Conservation (phyloP, 129 eudicot species). For the Arctium lappa region DNA sequence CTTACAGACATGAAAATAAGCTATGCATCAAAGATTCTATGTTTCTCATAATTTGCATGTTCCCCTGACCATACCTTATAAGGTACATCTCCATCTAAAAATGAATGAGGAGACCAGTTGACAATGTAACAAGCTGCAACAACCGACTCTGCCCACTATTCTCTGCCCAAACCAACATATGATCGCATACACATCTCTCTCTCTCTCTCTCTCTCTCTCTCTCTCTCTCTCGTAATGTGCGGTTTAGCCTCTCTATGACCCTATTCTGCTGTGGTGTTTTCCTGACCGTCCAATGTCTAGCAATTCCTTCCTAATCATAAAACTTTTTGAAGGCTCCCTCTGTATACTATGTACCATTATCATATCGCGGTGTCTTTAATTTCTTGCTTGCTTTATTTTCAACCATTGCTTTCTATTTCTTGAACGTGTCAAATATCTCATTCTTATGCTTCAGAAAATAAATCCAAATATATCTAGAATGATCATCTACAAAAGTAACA, state of each 20-base stretch:
- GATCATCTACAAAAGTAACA: too few species aligned
- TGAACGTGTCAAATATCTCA: too few species aligned
- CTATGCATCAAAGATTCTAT: slow-evolving; percentile 1
- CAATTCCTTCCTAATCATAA: too few species aligned
- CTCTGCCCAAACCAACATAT: slow-evolving; percentile 1
- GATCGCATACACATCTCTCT: not conserved
- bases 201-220: not conserved
- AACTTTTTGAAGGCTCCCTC: too few species aligned
- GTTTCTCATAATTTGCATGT: not conserved
- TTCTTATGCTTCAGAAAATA: too few species aligned
- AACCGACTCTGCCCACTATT: not conserved
- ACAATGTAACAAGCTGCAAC: slow-evolving; percentile 3
- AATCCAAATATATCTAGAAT: too few species aligned
- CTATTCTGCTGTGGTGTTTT: not conserved
- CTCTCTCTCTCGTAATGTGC: not conserved
- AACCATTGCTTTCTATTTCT: too few species aligned
- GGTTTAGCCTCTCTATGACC: not conserved
- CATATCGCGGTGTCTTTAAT: too few species aligned
- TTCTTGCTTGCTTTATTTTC: too few species aligned
- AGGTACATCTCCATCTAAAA: slow-evolving; percentile 7
- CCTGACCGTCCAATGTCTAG: not conserved
- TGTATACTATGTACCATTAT: too few species aligned
- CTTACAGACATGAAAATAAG: not conserved
- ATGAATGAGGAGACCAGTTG: not conserved
- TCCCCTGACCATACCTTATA: slow-evolving; percentile 12